Evolutionary conservation across 805 yeast species (phyloP).

Genomic region (Starmerella sp.): DNA sequence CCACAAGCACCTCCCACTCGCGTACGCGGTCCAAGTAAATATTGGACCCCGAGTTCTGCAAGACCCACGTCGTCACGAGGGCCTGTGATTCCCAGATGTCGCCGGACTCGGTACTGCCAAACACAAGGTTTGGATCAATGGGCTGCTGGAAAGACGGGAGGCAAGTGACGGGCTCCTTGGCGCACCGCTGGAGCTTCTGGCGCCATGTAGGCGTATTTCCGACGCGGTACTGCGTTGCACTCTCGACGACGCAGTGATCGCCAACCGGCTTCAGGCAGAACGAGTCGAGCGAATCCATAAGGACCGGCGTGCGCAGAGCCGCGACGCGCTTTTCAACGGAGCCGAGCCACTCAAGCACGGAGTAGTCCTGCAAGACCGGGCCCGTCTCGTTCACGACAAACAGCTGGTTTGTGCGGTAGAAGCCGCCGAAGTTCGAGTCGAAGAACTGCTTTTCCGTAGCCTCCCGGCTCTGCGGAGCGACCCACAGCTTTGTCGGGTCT

Average conservation of each 20-base stretch:
- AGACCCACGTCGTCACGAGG: conserved; percentile 60
- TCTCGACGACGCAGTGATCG: conserved; percentile 71
- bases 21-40: conserved; percentile 25
- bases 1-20: conserved; percentile 65
- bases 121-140: conserved; percentile 54
- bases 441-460: conserved; percentile 53
- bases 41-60: conserved; percentile 40
- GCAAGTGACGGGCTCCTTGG: conserved; percentile 77
- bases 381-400: conserved; percentile 62
- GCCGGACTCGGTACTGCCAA: conserved; percentile 39
- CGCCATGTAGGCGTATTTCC: conserved; percentile 50
- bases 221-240: conserved; percentile 77
- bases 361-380: conserved; percentile 51
- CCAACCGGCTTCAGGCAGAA: conserved; percentile 73
- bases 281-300: conserved; percentile 39
- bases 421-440: conserved; percentile 80
- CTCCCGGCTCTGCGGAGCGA: conserved; percentile 63
- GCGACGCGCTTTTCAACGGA: conserved; percentile 53
- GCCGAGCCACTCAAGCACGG: conserved; percentile 77
- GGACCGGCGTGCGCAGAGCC: conserved; percentile 24
- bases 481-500: conserved; percentile 83
- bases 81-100: conserved; percentile 52
- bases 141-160: conserved; percentile 89
- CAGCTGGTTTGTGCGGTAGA: conserved; percentile 78
- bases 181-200: conserved; percentile 44